phyloP scores from a whole-genome alignment of 2,329 filamentous ascomycete genomes.

The Ophiocordyceps unilateralis region DNA sequence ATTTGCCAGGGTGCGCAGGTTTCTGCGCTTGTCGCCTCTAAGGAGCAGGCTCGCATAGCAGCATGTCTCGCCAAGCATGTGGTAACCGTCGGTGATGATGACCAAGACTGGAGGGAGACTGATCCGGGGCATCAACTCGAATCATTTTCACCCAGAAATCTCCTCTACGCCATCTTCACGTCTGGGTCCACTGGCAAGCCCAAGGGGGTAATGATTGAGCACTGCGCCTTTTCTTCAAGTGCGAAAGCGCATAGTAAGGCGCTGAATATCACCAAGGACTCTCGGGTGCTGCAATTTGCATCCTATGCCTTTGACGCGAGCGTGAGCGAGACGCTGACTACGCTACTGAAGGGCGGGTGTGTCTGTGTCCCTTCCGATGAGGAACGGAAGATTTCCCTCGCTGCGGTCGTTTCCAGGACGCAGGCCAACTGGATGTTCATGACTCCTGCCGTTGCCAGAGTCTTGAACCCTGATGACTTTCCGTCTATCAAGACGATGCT shows the following conservation, averaged over 20 bases:
- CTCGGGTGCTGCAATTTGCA: constrained; percentile 4
- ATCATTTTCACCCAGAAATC: no score
- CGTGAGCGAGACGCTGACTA: constrained; percentile 1
- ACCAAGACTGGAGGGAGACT: no score
- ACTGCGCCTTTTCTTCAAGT: constrained; percentile 1
- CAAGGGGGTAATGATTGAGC: constrained; percentile 6
- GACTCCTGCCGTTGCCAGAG: constrained; percentile 2
- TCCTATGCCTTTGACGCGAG: constrained; percentile 4
- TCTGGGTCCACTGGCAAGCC: constrained; percentile 6
- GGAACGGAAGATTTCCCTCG: constrained; percentile 1
- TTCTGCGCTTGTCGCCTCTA: not conserved
- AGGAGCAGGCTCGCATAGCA: not conserved
- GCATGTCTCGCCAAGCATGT: no score
- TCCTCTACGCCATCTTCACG: constrained; percentile 3
- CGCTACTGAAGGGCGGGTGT: constrained; percentile 2
- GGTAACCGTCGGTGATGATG: no score
- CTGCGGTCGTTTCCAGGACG: constrained; percentile 1
- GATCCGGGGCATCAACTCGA: no score
- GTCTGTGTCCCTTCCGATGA: constrained; percentile 4
- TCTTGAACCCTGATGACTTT: constrained; percentile 1
- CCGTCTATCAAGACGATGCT: constrained; percentile 2
- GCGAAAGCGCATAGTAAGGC: not conserved
- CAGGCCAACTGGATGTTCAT: constrained; percentile 1
- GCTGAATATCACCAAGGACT: not conserved
- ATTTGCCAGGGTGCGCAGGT: not conserved